A percentile compares a stretch with the other conserved stretches of the same genome.
Conservation (phyloP, 306 rosid genomes). For the Castanea crenata region DNA sequence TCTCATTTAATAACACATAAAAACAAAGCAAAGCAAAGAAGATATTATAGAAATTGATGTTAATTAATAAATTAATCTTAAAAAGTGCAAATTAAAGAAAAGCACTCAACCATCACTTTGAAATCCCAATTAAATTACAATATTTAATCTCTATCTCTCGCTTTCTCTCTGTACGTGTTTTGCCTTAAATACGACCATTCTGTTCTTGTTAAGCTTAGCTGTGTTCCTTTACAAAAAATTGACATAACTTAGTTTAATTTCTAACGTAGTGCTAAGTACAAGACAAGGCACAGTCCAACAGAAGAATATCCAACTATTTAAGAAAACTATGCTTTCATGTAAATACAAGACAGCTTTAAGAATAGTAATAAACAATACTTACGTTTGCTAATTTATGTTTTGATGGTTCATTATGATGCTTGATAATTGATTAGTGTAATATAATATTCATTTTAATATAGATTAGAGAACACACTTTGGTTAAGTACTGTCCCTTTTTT, state of each 20-base stretch:
- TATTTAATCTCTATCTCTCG: neutral
- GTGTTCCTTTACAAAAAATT: neutral
- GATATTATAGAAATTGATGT: neutral
- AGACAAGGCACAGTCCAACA: conserved; percentile 22
- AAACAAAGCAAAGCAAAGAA: conserved; percentile 8
- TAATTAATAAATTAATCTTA: neutral
- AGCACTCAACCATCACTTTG: conserved; percentile 5
- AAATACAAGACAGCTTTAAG: neutral
- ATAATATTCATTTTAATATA: no score
- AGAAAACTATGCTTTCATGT: conserved; percentile 10
- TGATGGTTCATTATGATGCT: no score
- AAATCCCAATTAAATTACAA: neutral
- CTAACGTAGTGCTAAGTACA: neutral
- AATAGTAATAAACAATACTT: neutral
- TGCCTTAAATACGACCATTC: neutral
- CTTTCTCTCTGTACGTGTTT: neutral
- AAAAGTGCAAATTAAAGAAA: neutral
- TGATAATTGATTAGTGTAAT: no score
- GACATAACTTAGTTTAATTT: neutral
- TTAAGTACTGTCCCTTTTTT: no score
- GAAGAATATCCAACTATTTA: neutral
- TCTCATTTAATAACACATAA: neutral
- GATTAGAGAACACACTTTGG: no score
- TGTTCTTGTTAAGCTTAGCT: neutral
- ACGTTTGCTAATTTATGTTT: neutral